Conservation (phyloP, 2,329 filamentous ascomycete genomes). For the Scytalidium lignicola region DNA sequence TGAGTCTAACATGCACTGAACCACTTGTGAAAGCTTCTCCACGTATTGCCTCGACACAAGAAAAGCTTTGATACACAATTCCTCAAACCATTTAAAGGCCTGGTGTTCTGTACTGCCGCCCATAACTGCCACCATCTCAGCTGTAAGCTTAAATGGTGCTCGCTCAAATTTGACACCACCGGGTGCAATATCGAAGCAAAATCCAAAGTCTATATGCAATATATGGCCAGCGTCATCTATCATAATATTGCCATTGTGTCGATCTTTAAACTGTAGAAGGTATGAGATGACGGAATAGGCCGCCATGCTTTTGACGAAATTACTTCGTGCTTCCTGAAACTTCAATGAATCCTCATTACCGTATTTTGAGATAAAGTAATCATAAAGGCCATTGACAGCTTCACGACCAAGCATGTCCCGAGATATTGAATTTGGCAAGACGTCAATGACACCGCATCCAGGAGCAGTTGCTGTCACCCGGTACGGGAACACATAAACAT, state of each 20-base stretch:
- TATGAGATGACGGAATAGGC: constrained; percentile 97
- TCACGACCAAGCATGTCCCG: constrained; percentile 98
- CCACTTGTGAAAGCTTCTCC: constrained; percentile 84
- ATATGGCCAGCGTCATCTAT: constrained; percentile 96
- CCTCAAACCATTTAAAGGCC: constrained; percentile 92
- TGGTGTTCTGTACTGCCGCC: constrained; percentile 80
- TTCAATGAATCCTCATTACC: constrained; percentile 91
- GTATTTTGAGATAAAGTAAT: constrained; percentile 97
- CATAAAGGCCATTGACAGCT: constrained; percentile 95
- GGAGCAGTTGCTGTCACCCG: constrained; percentile 95
- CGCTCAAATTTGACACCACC: constrained; percentile 97
- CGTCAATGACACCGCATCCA: constrained; percentile 96
- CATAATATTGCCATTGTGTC: constrained; percentile 99
- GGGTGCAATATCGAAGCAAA: constrained; percentile 98
- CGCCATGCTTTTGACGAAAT: constrained; percentile 99
- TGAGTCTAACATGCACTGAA: constrained; percentile 91
- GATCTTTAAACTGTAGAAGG: constrained; percentile 96
- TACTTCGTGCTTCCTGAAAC: constrained; percentile 91
- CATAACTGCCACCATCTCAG: constrained; percentile 99
- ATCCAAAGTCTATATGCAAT: constrained; percentile 97
- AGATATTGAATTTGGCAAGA: constrained; percentile 94
- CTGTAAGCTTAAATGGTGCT: constrained; percentile 95
- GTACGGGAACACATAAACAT: constrained; percentile 96
- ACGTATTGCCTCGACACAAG: constrained; percentile 80
- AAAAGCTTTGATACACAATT: constrained; percentile 93